Evolutionary conservation across 805 yeast genomes (phyloP), one percentile per base, ranked within the genome.

Genomic region (Saccharomycopsis oosterbeekiorum): DNA sequence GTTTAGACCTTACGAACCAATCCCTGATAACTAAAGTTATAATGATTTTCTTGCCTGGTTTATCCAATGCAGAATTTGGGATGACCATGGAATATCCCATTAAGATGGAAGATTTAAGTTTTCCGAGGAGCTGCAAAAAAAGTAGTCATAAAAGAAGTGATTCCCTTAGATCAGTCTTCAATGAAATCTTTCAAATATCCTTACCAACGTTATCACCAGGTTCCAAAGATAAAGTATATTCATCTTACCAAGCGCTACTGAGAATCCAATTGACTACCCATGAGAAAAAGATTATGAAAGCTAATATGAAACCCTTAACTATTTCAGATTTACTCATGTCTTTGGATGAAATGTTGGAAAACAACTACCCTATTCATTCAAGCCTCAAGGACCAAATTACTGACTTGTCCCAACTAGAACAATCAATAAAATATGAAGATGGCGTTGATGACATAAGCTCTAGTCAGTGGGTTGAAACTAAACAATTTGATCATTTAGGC

Each of bases 141-240:
- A 50, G 60, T 4, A 64, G n/a, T n/a, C n/a, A 64, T n/a, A 56
- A 51, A n/a, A 37, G 42, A 39, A 64, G 59, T 43, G 47, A 65
- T 15, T 40, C 37, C 55, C 57, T 37, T 62, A 70, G 77, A 56
- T 59, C 70, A 1, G 74, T 76, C 58, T 70, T 84, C 57, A 60
- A 71, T 3, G 64, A 71, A 0, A 69, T 70, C 1, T 86, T 84
- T 66, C 68, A 71, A 0, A 66, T 73, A 37, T 68, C 77, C 12
- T 70, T 84, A 57, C 86, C 86, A 0, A 72, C 86, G 1, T 68
- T 71, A 34, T 76, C 84, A 5, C 96, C 96, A 0, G 97, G 96
- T 0, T 79, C 83, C 2, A 80, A 79, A 64, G 82, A 78, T 51
- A 77, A 80, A 10, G 69, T 83, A 41, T 83, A 75, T 67, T 84